phyloP scores from a whole-genome alignment of 2,329 filamentous ascomycete species.

The Colletotrichum lindemuthianum region DNA sequence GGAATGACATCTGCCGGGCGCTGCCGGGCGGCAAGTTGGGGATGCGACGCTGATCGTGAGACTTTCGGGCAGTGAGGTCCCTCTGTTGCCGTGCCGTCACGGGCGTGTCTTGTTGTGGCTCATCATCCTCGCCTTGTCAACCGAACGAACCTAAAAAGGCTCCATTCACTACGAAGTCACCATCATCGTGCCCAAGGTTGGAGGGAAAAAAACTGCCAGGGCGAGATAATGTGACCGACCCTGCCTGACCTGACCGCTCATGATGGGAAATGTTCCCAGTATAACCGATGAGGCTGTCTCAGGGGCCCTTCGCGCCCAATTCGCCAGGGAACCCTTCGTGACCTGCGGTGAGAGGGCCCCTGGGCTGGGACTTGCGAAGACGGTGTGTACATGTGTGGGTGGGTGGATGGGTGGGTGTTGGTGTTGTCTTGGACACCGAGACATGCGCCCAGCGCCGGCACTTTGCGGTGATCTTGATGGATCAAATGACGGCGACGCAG shows the following conservation, averaged over 20 bases:
- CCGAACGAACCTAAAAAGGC: background rate
- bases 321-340: conserved; percentile 22
- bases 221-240: no score
- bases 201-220: no score
- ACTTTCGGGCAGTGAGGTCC: no score
- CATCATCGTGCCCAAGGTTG: no score
- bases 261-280: conserved; percentile 18
- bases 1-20: conserved; percentile 30
- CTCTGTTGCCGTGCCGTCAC: background rate
- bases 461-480: conserved; percentile 12
- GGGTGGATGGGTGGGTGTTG: background rate
- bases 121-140: conserved; percentile 1
- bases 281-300: conserved; percentile 19
- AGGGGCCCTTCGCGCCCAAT: conserved; percentile 4
- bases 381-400: no score
- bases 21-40: conserved; percentile 16
- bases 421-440: conserved; percentile 26
- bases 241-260: background rate
- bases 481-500: conserved; percentile 35
- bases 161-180: background rate
- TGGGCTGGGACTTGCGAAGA: background rate
- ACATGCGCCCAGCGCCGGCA: conserved; percentile 27
- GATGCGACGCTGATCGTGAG: background rate
- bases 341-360: conserved; percentile 33
- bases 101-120: conserved; percentile 8